Percentiles rank a stretch among this genome's conserved stretches.
Evolutionary conservation across 164 flowering plant genomes (phyloP).

Genomic region (Vitis vinifera): ASM3070453v1 NC_081808.1:1332501-1333000

Average conservation of each 20-base stretch:
- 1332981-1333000: no score
- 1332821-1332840: neutral
- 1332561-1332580: neutral
- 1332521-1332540: neutral
- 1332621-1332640: conserved; percentile 14
- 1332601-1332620: conserved; percentile 3
- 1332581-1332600: neutral
- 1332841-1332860: conserved; percentile 14
- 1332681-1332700: conserved; percentile 8
- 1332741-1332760: conserved; percentile 25
- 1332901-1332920: no score
- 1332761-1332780: conserved; percentile 19
- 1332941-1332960: no score
- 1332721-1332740: conserved; percentile 7
- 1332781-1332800: neutral
- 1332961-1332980: no score
- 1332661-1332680: conserved; percentile 6
- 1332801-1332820: conserved; percentile 8
- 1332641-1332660: neutral
- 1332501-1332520: neutral
- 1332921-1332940: no score
- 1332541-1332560: conserved; percentile 8
- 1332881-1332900: no score
- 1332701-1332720: conserved; percentile 13
- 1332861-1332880: neutral